phyloP scores from a whole-genome alignment of 768 basidiomycete genomes.

The Clavaria fumosa region DNA sequence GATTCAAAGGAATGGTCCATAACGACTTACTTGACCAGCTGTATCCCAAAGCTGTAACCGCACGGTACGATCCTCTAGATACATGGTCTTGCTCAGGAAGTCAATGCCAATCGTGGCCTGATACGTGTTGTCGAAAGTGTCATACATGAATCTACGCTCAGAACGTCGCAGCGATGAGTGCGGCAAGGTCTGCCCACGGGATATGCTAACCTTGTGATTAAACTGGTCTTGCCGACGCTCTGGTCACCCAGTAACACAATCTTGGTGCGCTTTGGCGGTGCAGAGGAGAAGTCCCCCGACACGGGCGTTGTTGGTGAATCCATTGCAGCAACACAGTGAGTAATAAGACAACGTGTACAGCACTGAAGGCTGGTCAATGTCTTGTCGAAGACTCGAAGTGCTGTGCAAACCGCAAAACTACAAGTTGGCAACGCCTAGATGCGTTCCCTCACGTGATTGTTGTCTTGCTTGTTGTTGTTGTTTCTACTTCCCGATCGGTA shows the following conservation, averaged over 20 bases:
- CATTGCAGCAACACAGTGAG: conserved; percentile 17
- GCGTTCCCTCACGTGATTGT: too few relatives aligned
- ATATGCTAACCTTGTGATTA: conserved; percentile 74
- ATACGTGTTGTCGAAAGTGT: conserved; percentile 99
- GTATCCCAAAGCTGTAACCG: conserved; percentile 98
- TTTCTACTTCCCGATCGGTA: too few relatives aligned
- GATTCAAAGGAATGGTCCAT: conserved; percentile 1
- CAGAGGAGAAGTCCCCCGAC: conserved; percentile 72
- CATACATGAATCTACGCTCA: conserved; percentile 79
- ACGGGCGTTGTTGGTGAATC: conserved; percentile 48
- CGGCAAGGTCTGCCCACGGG: too few relatives aligned
- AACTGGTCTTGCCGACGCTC: conserved; percentile 95
- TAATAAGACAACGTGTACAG: too few relatives aligned
- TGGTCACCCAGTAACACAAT: conserved; percentile 94
- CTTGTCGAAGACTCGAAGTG: too few relatives aligned
- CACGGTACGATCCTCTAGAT: conserved; percentile 95
- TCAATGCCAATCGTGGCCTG: conserved; percentile 97
- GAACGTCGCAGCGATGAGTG: conserved; percentile 7
- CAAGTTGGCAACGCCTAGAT: too few relatives aligned
- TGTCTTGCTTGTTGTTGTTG: too few relatives aligned
- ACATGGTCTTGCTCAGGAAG: conserved; percentile 99
- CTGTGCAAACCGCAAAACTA: too few relatives aligned
- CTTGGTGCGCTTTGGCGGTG: conserved; percentile 89
- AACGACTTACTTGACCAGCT: conserved; percentile 62
- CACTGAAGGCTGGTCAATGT: too few relatives aligned